Evolutionary conservation across 1,284 basidiomycete species (phyloP), one percentile per base, ranked within the genome.

Genomic region (Veloboletus limbatus): DNA sequence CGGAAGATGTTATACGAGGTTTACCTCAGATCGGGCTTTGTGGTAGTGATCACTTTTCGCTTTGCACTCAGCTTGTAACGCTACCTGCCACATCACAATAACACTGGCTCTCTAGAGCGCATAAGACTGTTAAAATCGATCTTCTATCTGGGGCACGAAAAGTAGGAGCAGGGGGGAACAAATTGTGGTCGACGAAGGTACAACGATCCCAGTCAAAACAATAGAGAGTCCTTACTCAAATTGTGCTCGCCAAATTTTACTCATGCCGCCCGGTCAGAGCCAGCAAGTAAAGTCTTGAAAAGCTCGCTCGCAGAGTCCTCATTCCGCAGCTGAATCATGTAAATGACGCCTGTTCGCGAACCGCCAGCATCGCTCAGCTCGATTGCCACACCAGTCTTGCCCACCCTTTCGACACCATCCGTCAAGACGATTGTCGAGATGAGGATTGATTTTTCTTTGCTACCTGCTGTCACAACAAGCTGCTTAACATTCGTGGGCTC

Each of bases 371-470:
- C 92, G 61, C 92, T 96, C 47, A 99, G 71, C 69, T 99, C 96
- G 49, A 99, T 87, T 27, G 97, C 97, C 24, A 99, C 86, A 18
- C 97, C 97, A 6, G 95, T 97, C 71, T 95, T 97, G 18, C 93
- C 97, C 17, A 99, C 95, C 31, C 97, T 78, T 70, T 99, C 97
- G 18, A 99, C 95, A 6, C 95, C 97, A 66, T 98, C 95, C 3
- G 87, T 88, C 44, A 98, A 73, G 27, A 99, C 88, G 54, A 99
- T 97, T 2, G 96, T 98, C 36, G 92, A 97, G 51, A 99, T 95
- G 34, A 97, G 66, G 52, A 91, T 73, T 4, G 81, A 75, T 62
- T 87, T 87, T 47, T 82, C 76, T 60, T 84, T 89, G 60, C 81
- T 82, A 53, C 96, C 91, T 21, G 86, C 82, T 69, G 95, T 89